Evolutionary conservation across 2,329 filamentous ascomycete species (phyloP), one percentile per base, ranked within the genome.

Genomic region (Aspergillus pseudoterreus): DNA sequence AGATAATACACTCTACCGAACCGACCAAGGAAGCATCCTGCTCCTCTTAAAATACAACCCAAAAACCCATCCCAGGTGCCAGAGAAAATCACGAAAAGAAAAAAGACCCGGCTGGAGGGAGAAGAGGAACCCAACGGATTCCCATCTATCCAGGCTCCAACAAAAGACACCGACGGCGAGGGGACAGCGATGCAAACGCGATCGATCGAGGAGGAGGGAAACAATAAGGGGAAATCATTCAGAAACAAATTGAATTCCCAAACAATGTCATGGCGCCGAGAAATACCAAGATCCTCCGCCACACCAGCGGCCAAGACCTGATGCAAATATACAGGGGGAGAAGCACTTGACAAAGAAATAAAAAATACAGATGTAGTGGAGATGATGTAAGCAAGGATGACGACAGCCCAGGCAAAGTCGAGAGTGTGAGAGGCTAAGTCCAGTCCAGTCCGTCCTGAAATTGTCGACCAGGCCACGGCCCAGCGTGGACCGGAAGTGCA

Each of bases 291-390:
- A 54, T 50, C 41, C 51, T 53, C 58, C 63, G 54, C 60, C 59
- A 52, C 53, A 51, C 53, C 56, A 52, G 48, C 53, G 55, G 57
- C 63, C 62, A 62, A 63, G 63, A 61, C 59, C 56, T 57, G 58
- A 65, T 69, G 66, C 65, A 69, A 64, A 66, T 69, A 64, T 64
- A 63, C 64, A 63, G 52, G 57, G 54, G 52, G 47, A 46, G 47
- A 36, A 36, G 19, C 22, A 42, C 43, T 51, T 21, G 41, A 48
- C 52, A 52, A 51, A 51, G 38, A 46, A 33, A 43, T 30, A 48
- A 51, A 6, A 36, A 47, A 30, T 50, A 56, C 52, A 55, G 38
- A 51, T 49, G 52, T 63, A 63, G 60, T 60, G 62, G 61, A 65
- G 61, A 66, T 51, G 51, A 51, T 51, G 56, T 49, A 39, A 51